A percentile compares a stretch with the other conserved stretches of the same genome.
Conservation (phyloP, 2,329 filamentous ascomycete genomes). For the Beauveria caledonica region DNA sequence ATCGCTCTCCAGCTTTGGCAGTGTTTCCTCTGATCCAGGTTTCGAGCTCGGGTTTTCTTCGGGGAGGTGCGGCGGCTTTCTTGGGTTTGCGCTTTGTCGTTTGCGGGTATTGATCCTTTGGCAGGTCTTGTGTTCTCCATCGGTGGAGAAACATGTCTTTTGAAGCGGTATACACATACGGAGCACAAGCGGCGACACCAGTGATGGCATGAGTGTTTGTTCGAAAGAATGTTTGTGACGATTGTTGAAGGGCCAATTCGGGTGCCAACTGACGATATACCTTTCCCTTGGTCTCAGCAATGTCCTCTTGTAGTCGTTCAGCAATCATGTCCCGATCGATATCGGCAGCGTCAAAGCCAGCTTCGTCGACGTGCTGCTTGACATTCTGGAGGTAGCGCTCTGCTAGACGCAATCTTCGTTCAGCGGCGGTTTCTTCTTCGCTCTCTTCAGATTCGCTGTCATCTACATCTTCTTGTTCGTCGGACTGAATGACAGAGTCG, state of each 20-base stretch:
- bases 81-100: slow-evolving; percentile 50
- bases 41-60: slow-evolving; percentile 54
- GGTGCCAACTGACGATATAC: slow-evolving; percentile 74
- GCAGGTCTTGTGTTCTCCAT: slow-evolving; percentile 71
- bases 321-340: slow-evolving; percentile 90
- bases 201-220: slow-evolving; percentile 73
- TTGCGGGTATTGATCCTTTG: slow-evolving; percentile 51
- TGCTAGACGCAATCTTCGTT: slow-evolving; percentile 76
- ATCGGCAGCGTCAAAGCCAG: slow-evolving; percentile 86
- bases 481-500: slow-evolving; percentile 32
- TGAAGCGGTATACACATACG: slow-evolving; percentile 79
- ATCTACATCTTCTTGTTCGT: slow-evolving; percentile 36
- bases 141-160: slow-evolving; percentile 82
- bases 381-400: slow-evolving; percentile 92
- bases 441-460: slow-evolving; percentile 43
- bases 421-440: slow-evolving; percentile 80
- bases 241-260: slow-evolving; percentile 60
- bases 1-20: slow-evolving; percentile 51
- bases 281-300: slow-evolving; percentile 82
- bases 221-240: slow-evolving; percentile 64
- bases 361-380: slow-evolving; percentile 69
- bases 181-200: slow-evolving; percentile 67
- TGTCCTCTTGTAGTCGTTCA: slow-evolving; percentile 82
- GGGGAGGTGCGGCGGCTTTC: slow-evolving; percentile 49
- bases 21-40: slow-evolving; percentile 54